Evolutionary conservation across 2,329 filamentous ascomycete species (phyloP).

Genomic region (Claviceps capensis): DNA sequence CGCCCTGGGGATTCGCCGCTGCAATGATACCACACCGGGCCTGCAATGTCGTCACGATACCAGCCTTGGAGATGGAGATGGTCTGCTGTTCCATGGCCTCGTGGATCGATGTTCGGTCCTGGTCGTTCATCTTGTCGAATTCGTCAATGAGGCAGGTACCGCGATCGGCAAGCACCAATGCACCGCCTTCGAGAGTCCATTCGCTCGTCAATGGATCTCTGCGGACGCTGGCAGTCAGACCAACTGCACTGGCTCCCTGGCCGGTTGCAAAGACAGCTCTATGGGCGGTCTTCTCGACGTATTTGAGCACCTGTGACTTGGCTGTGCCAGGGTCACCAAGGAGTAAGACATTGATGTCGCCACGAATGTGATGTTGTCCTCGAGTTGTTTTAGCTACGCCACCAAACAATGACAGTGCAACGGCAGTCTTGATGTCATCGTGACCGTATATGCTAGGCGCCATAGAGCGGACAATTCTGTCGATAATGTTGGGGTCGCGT

Average conservation of each 20-base stretch:
- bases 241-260: constrained; percentile 91
- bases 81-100: constrained; percentile 99
- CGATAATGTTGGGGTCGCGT: constrained; percentile 78
- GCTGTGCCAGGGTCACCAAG: constrained; percentile 95
- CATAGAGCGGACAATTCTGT: constrained; percentile 85
- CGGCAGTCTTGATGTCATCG: constrained; percentile 90
- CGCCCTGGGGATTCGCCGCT: constrained; percentile 90
- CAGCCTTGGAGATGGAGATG: constrained; percentile 96
- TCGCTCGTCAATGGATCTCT: constrained; percentile 90
- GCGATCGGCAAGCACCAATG: constrained; percentile 84
- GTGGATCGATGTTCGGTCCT: constrained; percentile 95
- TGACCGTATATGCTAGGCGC: constrained; percentile 97
- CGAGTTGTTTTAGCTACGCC: constrained; percentile 86
- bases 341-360: constrained; percentile 94
- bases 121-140: constrained; percentile 99
- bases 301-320: constrained; percentile 95
- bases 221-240: constrained; percentile 92
- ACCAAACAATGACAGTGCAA: constrained; percentile 86
- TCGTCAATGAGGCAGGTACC: constrained; percentile 96
- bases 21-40: constrained; percentile 93
- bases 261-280: constrained; percentile 95
- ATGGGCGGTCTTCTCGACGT: constrained; percentile 93
- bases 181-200: constrained; percentile 95
- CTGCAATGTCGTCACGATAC: constrained; percentile 94
- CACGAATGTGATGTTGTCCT: constrained; percentile 80